These are phyloP conservation scores for Wickerhamiella occidentalis DNA, from an alignment of 805 yeast genomes.

Conservation along the genomic window DNA sequence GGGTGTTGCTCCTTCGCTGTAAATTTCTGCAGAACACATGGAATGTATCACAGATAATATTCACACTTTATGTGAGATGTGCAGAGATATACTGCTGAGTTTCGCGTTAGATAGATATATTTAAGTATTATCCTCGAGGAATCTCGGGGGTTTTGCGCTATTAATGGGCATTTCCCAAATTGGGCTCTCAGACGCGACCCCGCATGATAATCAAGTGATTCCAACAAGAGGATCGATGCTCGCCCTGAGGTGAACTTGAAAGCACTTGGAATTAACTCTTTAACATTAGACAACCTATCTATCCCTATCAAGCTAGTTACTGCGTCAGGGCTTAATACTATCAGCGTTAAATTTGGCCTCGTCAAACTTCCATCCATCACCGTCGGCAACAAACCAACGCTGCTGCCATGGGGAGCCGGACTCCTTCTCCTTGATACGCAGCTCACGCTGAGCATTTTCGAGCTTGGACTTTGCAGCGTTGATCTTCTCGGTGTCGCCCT, in stretches of 20 bases:
- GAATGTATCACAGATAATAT: not conserved
- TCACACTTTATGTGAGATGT: not conserved
- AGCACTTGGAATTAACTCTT: not conserved
- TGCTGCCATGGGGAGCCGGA: constrained; percentile 58
- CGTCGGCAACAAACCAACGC: constrained; percentile 57
- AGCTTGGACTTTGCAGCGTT: constrained; percentile 61
- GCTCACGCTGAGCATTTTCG: constrained; percentile 75
- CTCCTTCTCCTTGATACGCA: constrained; percentile 61
- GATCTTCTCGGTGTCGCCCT: constrained; percentile 64
- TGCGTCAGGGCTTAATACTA: constrained; percentile 4
- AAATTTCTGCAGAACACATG: not conserved
- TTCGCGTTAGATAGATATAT: not conserved
- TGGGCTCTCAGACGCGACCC: not conserved
- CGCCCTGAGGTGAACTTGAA: no score
- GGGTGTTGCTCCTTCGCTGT: not conserved
- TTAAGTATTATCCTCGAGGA: not conserved
- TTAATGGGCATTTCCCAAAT: not conserved
- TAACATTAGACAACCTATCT: not conserved
- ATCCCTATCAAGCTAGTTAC: not conserved
- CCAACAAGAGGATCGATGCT: no score
- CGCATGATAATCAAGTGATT: not conserved
- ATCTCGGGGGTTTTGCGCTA: not conserved
- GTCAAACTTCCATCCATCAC: constrained; percentile 23
- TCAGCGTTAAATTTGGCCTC: constrained; percentile 21
- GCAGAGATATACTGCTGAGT: not conserved